Base-by-base conservation (phyloP, 352 stramenopile genomes). In the Globisporangium nagaii region DNA sequence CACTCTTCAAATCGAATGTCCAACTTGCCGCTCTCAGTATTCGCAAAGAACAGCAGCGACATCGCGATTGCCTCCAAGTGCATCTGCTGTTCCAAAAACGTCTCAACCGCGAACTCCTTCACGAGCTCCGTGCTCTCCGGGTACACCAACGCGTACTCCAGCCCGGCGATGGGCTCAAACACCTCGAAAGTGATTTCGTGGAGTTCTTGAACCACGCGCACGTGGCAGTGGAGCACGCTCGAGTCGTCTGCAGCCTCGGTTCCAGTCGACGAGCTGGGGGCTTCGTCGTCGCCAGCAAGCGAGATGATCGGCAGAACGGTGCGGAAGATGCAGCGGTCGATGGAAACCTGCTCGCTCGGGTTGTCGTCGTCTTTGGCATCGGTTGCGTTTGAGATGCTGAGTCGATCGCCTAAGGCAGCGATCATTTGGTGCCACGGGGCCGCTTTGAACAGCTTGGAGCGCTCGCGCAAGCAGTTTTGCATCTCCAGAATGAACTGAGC, bases 1-100 rank as follows among this genome's bases (percentile, higher is more conserved):
- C 22, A 82, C 8, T 84, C 76, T 53, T 87, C 76, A 41, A 87
- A 84, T 15, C 73, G 71, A 37, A 87, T 42, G 13, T 71, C 62
- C 0, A 71, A 39, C n/a, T 51, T 25, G 2, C 62, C 58, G 10
- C 58, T 66, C 22, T 49, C 39, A 5, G 48, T 30, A 45, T 76
- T 68, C 1, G 35, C 19, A 19, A 70, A 73, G 36, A 88, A 65
- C 10, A 85, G 24, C 32, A 88, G 62, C 2, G 71, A 75, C 64
- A 72, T 76, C 10, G 60, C 54, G 48, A 84, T 76, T 8, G 69
- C 71, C 32, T 88, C 75, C 17, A 88, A 50, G 32, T 88, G 70
- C 53, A 88, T 68, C 28, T 83, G 73, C 63, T 82, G 71, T 59
- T 88, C 75, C 7, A 76, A 35, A 15, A 70, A 71, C 7, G 52